Conservation (phyloP, 148 eudicot species). For the Chenopodium suecicum region DNA sequence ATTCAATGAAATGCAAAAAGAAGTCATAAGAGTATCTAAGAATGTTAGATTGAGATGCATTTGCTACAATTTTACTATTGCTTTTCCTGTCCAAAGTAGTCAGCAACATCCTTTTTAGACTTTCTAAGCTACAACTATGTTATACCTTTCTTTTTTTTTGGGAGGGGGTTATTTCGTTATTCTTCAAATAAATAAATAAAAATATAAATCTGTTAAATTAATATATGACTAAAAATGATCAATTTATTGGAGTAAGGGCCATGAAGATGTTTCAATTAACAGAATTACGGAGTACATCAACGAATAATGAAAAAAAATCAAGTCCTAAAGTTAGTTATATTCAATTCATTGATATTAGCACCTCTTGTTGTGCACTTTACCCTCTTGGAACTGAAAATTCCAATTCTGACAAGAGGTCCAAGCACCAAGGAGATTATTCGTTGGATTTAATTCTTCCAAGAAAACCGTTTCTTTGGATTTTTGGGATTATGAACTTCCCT, state of each 20-base stretch:
- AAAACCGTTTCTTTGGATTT: not conserved
- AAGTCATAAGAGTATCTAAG: not conserved
- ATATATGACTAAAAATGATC: not conserved
- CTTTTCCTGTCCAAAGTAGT: constrained; percentile 6
- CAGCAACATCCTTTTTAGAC: constrained; percentile 6
- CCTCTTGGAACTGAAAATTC: constrained; percentile 4
- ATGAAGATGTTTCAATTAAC: not conserved
- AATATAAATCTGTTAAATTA: no score
- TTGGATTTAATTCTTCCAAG: not conserved
- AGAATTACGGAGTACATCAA: not conserved
- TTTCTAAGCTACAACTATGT: constrained; percentile 1
- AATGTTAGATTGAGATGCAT: not conserved
- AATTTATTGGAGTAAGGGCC: constrained; percentile 5
- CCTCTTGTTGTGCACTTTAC: not conserved
- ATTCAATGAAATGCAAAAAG: not conserved
- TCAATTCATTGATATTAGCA: not conserved
- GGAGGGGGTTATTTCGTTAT: not conserved
- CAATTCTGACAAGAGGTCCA: not conserved
- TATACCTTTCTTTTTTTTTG: not conserved
- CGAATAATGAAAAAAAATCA: not conserved
- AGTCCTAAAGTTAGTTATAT: not conserved
- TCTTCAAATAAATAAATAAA: no score
- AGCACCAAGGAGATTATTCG: not conserved
- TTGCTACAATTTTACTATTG: not conserved
- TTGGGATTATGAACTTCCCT: not conserved